phyloP scores from a whole-genome alignment of 768 basidiomycete genomes.

The Hirschioporus abietinus region DNA sequence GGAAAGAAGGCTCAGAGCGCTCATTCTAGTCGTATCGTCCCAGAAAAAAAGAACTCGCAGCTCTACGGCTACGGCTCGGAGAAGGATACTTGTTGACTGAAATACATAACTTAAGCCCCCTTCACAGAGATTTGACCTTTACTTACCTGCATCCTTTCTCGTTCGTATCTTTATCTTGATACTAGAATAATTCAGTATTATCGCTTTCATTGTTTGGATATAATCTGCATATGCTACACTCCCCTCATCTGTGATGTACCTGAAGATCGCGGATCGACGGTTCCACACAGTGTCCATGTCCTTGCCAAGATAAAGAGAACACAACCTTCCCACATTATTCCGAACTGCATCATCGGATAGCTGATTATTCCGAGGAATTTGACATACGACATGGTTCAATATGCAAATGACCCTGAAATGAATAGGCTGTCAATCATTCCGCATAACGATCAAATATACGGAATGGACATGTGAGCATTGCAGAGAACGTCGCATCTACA shows the following conservation, averaged over 20 bases:
- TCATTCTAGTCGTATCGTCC: background rate
- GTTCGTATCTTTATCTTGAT: background rate
- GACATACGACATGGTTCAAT: too few species aligned
- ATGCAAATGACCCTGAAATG: too few species aligned
- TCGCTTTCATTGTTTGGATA: background rate
- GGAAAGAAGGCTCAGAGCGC: conserved; percentile 39
- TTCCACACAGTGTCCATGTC: background rate
- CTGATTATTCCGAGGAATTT: too few species aligned
- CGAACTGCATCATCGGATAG: too few species aligned
- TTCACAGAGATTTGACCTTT: background rate
- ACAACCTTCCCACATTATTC: background rate
- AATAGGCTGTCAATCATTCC: too few species aligned
- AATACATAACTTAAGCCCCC: background rate
- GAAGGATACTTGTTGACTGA: background rate
- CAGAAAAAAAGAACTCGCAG: too few species aligned
- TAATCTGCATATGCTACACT: background rate
- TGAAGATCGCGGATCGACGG: background rate
- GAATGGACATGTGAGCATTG: too few species aligned
- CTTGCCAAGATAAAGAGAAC: background rate
- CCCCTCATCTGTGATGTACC: background rate
- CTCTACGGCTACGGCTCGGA: background rate
- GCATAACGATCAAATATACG: too few species aligned
- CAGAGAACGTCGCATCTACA: too few species aligned
- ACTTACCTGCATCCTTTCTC: background rate
- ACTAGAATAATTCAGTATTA: background rate